phyloP scores from a whole-genome alignment of 768 basidiomycete genomes.

The Lactifluus rugatus region DNA sequence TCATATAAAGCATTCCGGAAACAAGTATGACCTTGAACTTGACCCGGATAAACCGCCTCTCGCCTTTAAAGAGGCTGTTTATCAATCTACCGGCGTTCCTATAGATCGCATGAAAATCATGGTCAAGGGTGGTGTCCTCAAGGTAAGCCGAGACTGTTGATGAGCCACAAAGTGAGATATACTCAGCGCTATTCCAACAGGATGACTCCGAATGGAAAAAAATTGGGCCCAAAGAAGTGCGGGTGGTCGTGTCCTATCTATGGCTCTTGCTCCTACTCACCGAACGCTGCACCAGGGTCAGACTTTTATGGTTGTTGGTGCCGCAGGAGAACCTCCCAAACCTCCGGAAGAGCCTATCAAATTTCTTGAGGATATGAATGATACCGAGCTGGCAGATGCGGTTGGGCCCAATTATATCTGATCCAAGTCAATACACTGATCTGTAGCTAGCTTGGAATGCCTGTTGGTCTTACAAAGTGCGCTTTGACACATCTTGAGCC shows the following conservation, averaged over 20 bases:
- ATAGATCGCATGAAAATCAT: slow-evolving; percentile 94
- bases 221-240: slow-evolving; percentile 70
- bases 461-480: slow-evolving; percentile 71
- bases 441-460: slow-evolving; percentile 46
- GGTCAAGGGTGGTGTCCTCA: slow-evolving; percentile 86
- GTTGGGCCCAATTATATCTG: slow-evolving; percentile 34
- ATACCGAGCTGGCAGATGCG: slow-evolving; percentile 67
- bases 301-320: slow-evolving; percentile 88
- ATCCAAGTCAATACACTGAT: background rate
- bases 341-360: slow-evolving; percentile 69
- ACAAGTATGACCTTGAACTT: slow-evolving; percentile 58
- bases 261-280: background rate
- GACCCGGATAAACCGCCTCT: slow-evolving; percentile 60
- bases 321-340: slow-evolving; percentile 85
- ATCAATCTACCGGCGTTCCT: slow-evolving; percentile 77
- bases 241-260: slow-evolving; percentile 20
- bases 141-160: slow-evolving; percentile 39
- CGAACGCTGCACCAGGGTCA: slow-evolving; percentile 50
- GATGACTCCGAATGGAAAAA: slow-evolving; percentile 85
- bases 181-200: slow-evolving; percentile 28
- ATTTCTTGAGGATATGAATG: slow-evolving; percentile 92
- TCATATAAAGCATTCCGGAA: slow-evolving; percentile 85
- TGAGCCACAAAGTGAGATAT: background rate
- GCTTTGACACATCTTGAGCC: slow-evolving; percentile 17
- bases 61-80: slow-evolving; percentile 77